Conservation (phyloP, 2,329 filamentous ascomycete genomes). For the Blastomyces silverae region DNA sequence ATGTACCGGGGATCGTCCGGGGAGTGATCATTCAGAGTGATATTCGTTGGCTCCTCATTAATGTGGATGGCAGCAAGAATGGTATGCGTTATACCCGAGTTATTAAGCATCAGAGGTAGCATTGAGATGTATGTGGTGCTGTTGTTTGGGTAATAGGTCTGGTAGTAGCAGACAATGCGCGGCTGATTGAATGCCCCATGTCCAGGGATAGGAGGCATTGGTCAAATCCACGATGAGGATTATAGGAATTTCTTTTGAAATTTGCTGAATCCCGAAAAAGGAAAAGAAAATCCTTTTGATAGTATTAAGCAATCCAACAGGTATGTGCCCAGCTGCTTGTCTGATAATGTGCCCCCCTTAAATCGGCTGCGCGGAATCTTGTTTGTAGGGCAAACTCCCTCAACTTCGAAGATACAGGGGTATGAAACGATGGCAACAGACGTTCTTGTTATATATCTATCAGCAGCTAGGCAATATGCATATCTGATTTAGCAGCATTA, state of each 20-base stretch:
- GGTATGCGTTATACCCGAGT: slow-evolving; percentile 66
- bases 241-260: background rate
- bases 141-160: slow-evolving; percentile 55
- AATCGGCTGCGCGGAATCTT: background rate
- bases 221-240: background rate
- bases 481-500: background rate
- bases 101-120: slow-evolving; percentile 53
- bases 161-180: slow-evolving; percentile 51
- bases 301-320: background rate
- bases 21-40: slow-evolving; percentile 73
- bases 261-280: background rate
- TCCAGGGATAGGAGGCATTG: slow-evolving; percentile 37
- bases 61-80: slow-evolving; percentile 83
- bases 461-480: background rate
- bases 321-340: background rate
- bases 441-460: background rate
- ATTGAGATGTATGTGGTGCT: slow-evolving; percentile 51
- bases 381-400: background rate
- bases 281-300: background rate
- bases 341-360: background rate
- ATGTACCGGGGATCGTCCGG: slow-evolving; percentile 61
- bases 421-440: background rate
- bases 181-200: slow-evolving; percentile 22
- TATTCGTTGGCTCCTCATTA: slow-evolving; percentile 57
- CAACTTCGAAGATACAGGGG: background rate